Base-by-base conservation (phyloP, 805 yeast species). In the Trichomonascus vanleenenianus region DNA sequence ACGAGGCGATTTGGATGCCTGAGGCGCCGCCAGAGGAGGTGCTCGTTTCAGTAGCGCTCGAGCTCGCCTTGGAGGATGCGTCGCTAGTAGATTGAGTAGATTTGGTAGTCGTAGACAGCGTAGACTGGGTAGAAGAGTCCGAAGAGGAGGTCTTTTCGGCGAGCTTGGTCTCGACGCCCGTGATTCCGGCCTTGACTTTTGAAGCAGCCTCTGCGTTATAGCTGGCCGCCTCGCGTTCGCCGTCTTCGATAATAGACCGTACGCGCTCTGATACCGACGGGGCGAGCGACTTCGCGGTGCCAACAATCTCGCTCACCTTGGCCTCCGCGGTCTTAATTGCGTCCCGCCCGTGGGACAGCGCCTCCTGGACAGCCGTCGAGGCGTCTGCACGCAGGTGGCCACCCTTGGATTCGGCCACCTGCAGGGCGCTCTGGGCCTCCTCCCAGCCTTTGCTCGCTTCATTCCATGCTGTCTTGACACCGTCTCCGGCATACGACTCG, bases 321-420 rank as follows among this genome's bases (percentile, higher is more conserved):
- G 22, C 42, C 20, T 12, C 25, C 9, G 34, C 27, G 9, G 27
- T 30, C 19, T 34, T 10, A 19, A 39, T 9, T 8, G 19, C 35
- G 22, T 15, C 16, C 16, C 25, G 27, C 7, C 35, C 42, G 14
- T 30, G 15, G 10, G 35, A 15, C 16, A 39, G 34, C 11, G 27
- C 10, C 35, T 12, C 11, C 6, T 30, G 14, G 20, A 20, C 35
- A 20, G 15, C 27, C 7, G 11, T 12, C 2, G 14, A 12, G 35
- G 42, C 42, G 20, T 39, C 22, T 12, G 35, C 11, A 20, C 16
- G 22, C n/a, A 39, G 14, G 25, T 15, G 20, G 12, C 20, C 20
- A n/a, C 42, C 42, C 16, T 15, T 19, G 34, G 22, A 14, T n/a
- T 39, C 35, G 35, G 35, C 42, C 12, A 15, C 34, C 35, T 39